phyloP scores from a whole-genome alignment of 805 yeast species.

The Metschnikowia corniflorae region DNA sequence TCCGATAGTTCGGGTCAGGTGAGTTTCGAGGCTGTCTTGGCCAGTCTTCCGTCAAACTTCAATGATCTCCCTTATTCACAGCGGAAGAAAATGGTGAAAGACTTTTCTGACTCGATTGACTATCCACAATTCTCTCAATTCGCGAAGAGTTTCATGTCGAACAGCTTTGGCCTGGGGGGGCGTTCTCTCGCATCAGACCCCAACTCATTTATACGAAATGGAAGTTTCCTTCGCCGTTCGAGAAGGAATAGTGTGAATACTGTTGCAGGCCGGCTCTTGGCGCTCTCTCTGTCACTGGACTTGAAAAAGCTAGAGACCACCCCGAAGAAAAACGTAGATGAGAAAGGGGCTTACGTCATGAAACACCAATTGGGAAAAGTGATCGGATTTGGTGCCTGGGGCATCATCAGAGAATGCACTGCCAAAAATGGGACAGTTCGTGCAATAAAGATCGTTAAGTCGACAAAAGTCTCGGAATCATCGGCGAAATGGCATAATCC shows the following conservation, averaged over 20 bases:
- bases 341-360: constrained; percentile 64
- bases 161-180: constrained; percentile 22
- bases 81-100: constrained; percentile 44
- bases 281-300: constrained; percentile 36
- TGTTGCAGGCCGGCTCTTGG: constrained; percentile 39
- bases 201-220: constrained; percentile 18
- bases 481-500: constrained; percentile 34
- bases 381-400: constrained; percentile 90
- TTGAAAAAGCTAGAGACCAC: constrained; percentile 24
- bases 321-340: constrained; percentile 46
- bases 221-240: constrained; percentile 30
- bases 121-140: constrained; percentile 41
- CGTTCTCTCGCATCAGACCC: constrained; percentile 17
- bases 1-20: constrained; percentile 23
- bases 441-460: constrained; percentile 63
- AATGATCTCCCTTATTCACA: constrained; percentile 58
- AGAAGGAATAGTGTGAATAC: constrained; percentile 34
- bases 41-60: constrained; percentile 41
- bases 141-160: constrained; percentile 34
- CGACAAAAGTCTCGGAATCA: constrained; percentile 21
- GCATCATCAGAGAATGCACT: constrained; percentile 70
- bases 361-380: constrained; percentile 65
- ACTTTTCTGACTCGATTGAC: constrained; percentile 38
- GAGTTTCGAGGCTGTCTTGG: constrained; percentile 40
- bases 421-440: constrained; percentile 29